Conservation (phyloP, 441 rosid species). For the Sinapis alba region DNA sequence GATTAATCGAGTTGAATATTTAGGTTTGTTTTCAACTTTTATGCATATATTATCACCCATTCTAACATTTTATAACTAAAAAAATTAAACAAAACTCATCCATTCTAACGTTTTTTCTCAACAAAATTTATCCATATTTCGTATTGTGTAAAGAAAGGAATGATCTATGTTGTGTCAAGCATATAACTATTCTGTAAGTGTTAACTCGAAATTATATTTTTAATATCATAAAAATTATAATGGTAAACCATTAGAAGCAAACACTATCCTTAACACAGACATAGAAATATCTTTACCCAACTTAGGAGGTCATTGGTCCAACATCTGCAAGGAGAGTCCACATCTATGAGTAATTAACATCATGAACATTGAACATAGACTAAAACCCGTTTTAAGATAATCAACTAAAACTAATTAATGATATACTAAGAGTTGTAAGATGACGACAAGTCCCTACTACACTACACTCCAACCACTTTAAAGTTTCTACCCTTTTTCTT, state of each 20-base stretch:
- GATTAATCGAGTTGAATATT: not conserved
- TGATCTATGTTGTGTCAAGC: not conserved
- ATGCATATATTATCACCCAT: not conserved
- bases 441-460: slow-evolving; percentile 22
- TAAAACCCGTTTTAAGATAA: slow-evolving; percentile 3
- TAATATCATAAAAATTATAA: not conserved
- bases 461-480: slow-evolving; percentile 12
- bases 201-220: not conserved
- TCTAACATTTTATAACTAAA: not conserved
- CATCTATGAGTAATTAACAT: slow-evolving; percentile 32
- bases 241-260: not conserved
- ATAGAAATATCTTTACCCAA: not conserved
- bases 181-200: not conserved
- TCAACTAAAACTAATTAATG: slow-evolving; percentile 16
- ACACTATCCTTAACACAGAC: slow-evolving; percentile 11
- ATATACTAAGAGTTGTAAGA: slow-evolving; percentile 21
- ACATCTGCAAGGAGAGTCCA: slow-evolving; percentile 27
- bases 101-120: not conserved
- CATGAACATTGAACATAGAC: slow-evolving; percentile 3
- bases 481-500: slow-evolving; percentile 16
- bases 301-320: slow-evolving; percentile 9
- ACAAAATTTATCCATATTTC: not conserved
- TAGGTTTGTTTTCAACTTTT: not conserved
- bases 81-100: not conserved
- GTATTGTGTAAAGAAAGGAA: not conserved